Percentiles rank a stretch among this genome's conserved stretches.
Conservation (phyloP, 108 stramenopile genomes). For the Aurantiochytrium sp. region DNA sequence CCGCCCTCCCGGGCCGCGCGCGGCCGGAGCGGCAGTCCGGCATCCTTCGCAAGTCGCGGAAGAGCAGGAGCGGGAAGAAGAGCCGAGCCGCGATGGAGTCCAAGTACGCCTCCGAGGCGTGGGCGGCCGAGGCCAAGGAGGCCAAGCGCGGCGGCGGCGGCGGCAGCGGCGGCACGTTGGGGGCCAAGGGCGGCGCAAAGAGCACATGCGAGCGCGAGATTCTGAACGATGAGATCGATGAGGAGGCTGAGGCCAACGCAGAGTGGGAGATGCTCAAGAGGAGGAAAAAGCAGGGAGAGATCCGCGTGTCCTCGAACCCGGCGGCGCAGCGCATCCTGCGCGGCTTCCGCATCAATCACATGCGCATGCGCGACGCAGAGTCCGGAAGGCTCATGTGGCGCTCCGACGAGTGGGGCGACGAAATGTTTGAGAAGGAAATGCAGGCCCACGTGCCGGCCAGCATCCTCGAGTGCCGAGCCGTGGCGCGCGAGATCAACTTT, state of each 20-base stretch:
- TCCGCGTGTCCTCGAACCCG: background rate
- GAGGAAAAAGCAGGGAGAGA: background rate
- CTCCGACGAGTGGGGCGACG: conserved; percentile 47
- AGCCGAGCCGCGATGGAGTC: too few species aligned
- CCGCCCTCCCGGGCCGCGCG: too few species aligned
- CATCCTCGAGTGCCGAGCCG: conserved; percentile 53
- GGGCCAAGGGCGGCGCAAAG: too few species aligned
- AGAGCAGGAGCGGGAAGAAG: too few species aligned
- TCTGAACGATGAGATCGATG: background rate
- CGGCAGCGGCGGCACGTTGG: too few species aligned
- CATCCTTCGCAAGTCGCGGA: too few species aligned
- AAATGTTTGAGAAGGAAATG: conserved; percentile 29
- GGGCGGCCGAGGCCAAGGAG: too few species aligned
- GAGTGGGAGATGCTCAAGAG: conserved; percentile 31
- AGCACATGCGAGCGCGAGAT: too few species aligned
- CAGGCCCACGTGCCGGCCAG: conserved; percentile 38
- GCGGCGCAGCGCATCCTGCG: background rate
- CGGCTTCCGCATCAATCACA: conserved; percentile 53
- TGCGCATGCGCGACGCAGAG: conserved; percentile 64
- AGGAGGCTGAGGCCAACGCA: conserved; percentile 23
- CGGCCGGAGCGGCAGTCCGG: too few species aligned
- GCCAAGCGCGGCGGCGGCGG: too few species aligned
- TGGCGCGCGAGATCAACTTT: conserved; percentile 62
- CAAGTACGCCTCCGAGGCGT: too few species aligned
- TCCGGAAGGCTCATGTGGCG: conserved; percentile 56